Percentiles rank a stretch among this genome's conserved stretches.
phyloP scores from a whole-genome alignment of 2,329 filamentous ascomycete genomes.

The Chrysoporthe puriensis region DNA sequence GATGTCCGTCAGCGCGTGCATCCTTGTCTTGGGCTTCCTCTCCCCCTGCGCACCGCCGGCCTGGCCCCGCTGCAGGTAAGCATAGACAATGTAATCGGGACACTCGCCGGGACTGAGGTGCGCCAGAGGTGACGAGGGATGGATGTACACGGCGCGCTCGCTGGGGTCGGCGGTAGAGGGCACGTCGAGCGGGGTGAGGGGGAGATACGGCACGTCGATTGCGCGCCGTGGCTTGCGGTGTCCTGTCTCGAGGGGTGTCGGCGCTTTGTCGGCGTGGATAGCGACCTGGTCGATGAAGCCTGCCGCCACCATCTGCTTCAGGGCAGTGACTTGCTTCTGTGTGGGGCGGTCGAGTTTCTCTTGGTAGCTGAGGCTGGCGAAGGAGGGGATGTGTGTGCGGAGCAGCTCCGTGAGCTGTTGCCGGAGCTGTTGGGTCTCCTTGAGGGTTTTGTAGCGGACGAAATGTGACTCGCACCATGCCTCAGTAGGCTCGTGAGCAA shows the following conservation, averaged over 20 bases:
- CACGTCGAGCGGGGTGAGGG: conserved; percentile 71
- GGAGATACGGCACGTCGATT: conserved; percentile 89
- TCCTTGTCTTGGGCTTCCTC: conserved; percentile 73
- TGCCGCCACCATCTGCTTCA: conserved; percentile 90
- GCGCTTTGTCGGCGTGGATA: conserved; percentile 85
- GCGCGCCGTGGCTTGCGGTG: conserved; percentile 76
- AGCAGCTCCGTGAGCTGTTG: conserved; percentile 83
- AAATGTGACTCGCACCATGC: conserved; percentile 82
- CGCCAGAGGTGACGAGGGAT: conserved; percentile 81
- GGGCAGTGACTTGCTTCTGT: conserved; percentile 71
- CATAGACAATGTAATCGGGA: conserved; percentile 86
- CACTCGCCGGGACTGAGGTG: conserved; percentile 71
- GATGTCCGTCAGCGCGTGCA: conserved; percentile 85
- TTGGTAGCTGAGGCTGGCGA: conserved; percentile 57
- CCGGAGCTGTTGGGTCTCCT: conserved; percentile 82
- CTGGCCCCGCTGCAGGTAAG: conserved; percentile 74
- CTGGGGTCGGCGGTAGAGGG: conserved; percentile 44
- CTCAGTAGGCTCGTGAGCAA: conserved; percentile 73
- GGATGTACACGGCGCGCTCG: conserved; percentile 79
- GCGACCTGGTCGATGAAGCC: conserved; percentile 95
- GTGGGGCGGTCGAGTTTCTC: conserved; percentile 63
- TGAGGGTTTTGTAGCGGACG: conserved; percentile 83
- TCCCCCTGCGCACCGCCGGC: conserved; percentile 53
- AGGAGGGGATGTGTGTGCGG: conserved; percentile 71
- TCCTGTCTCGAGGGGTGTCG: conserved; percentile 67